Conservation (phyloP, 2,329 filamentous ascomycete genomes). For the Fusarium incarnatum region DNA sequence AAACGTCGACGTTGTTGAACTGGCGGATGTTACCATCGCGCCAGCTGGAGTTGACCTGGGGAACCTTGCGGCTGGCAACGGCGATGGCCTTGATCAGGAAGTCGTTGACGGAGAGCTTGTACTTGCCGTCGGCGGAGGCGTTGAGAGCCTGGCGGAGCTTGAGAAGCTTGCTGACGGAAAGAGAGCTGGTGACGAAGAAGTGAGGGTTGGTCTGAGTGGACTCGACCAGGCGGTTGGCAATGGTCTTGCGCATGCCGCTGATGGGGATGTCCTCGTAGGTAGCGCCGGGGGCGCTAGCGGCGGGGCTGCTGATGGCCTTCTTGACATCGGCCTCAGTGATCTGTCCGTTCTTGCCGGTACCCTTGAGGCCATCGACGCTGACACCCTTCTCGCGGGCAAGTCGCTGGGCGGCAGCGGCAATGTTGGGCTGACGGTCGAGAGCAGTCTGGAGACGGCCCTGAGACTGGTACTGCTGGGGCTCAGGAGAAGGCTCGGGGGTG, state of each 20-base stretch:
- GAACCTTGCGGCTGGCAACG: constrained; percentile 90
- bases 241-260: constrained; percentile 97
- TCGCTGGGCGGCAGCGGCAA: constrained; percentile 79
- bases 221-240: constrained; percentile 88
- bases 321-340: constrained; percentile 95
- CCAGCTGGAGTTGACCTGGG: constrained; percentile 96
- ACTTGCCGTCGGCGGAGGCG: constrained; percentile 86
- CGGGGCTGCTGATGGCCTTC: constrained; percentile 75
- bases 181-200: constrained; percentile 92
- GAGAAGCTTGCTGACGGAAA: constrained; percentile 94
- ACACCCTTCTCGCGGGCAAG: constrained; percentile 88
- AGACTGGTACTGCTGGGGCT: constrained; percentile 77
- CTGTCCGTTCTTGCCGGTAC: constrained; percentile 84
- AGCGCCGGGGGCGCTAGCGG: constrained; percentile 67
- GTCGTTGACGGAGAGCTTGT: constrained; percentile 99
- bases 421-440: constrained; percentile 83
- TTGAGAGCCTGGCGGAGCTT: constrained; percentile 97
- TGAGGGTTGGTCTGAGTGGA: constrained; percentile 95
- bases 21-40: constrained; percentile 90
- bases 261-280: constrained; percentile 86
- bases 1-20: constrained; percentile 93
- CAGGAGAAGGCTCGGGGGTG: constrained; percentile 57
- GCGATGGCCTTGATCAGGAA: constrained; percentile 98
- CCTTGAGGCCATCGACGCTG: constrained; percentile 82
- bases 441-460: constrained; percentile 83